Evolutionary conservation across 2,329 filamentous ascomycete genomes (phyloP), one percentile per base, ranked within the genome.

Genomic region (Colletotrichum sp.): DNA sequence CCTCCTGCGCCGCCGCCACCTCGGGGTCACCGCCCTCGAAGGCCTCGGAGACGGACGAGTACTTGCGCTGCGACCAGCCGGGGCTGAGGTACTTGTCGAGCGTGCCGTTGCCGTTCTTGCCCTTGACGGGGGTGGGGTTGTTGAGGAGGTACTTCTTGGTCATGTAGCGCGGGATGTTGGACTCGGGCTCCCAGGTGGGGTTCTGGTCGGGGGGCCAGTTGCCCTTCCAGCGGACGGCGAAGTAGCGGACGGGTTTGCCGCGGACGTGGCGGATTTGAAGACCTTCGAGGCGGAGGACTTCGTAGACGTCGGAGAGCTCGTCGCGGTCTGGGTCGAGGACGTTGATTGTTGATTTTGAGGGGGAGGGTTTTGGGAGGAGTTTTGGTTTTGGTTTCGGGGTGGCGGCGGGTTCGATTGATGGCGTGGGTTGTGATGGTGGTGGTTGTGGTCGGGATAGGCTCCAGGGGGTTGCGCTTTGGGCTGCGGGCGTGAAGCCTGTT

Each of bases 171-270:
- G 88, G 81, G 4, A 92, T 86, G 68, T 91, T 90, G 5, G 85
- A 85, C 77, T 88, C 87, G 0, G 90, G 90, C 79, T 92, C 90
- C 90, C 90, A 92, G 0, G 90, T 89, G 0, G 89, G 89, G 71
- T 92, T 91, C 79, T 91, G 86, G 10, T 87, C 88, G 0, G 85
- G 82, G 0, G 90, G 89, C 90, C 90, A 92, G 74, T 90, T 82
- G 9, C 90, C 90, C 60, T 87, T 87, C 90, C 90, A 92, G 8
- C 88, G 86, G 1, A 92, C 89, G 34, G 87, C 84, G 80, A 90
- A 92, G 73, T 85, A 86, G 5, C 87, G 87, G 2, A 87, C 82
- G 0, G 79, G 64, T 10, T 78, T 80, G 6, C 85, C 85, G 15
- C 85, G 82, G 2, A 85, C 83, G 6, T 87, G 81, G 55, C 85